Evolutionary conservation across 2,329 filamentous ascomycete genomes (phyloP).

Genomic region (Emergomyces orientalis): DNA sequence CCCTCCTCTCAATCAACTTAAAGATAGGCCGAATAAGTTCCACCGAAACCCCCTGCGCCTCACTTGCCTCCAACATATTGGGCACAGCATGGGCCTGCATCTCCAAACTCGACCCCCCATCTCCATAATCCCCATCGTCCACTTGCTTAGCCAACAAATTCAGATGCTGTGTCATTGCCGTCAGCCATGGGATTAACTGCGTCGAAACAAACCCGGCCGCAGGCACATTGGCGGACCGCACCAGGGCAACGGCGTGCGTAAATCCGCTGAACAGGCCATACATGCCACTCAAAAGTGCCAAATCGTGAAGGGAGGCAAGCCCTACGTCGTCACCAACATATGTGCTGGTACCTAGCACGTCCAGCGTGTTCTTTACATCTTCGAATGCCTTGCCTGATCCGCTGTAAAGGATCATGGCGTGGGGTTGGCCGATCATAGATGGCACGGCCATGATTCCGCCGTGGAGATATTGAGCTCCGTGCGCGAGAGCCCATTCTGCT

Average conservation of each 20-base stretch:
- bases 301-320: not conserved
- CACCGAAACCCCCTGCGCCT: conserved; percentile 1
- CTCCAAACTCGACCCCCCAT: conserved; percentile 3
- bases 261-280: conserved; percentile 9
- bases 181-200: not conserved
- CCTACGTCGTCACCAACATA: conserved; percentile 2
- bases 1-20: conserved; percentile 1
- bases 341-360: not conserved
- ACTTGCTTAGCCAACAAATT: not conserved
- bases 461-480: conserved; percentile 6
- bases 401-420: not conserved
- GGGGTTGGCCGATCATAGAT: not conserved
- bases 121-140: not conserved
- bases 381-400: not conserved
- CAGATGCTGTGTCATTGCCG: conserved; percentile 1
- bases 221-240: not conserved
- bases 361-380: not conserved
- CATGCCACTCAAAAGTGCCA: conserved; percentile 8
- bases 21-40: conserved; percentile 2
- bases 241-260: conserved; percentile 6
- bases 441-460: conserved; percentile 9
- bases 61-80: not conserved
- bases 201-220: not conserved
- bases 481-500: not conserved
- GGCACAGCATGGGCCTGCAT: conserved; percentile 1